These are phyloP conservation scores for Aspergillus sclerotiicarbonarius DNA, from an alignment of 495 filamentous ascomycete genomes.

Conservation along the genomic window DNA sequence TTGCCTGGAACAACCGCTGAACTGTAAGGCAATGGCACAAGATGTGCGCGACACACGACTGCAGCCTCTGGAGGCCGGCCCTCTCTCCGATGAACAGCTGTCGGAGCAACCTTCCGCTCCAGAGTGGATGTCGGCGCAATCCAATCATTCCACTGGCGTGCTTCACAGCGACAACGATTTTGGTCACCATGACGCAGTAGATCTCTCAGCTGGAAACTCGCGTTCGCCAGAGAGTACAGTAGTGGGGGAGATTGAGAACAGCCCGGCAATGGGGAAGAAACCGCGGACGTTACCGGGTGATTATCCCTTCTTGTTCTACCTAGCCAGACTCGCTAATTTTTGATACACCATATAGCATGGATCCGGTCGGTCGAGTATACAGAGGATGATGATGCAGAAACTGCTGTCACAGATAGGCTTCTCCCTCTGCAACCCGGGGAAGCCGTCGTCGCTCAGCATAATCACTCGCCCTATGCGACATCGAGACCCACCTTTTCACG, in stretches of 20 bases:
- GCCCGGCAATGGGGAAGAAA: constrained; percentile 14
- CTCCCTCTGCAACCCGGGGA: constrained; percentile 48
- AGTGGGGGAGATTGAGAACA: constrained; percentile 14
- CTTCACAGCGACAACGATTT: constrained; percentile 25
- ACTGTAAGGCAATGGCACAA: constrained; percentile 34
- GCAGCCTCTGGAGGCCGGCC: constrained; percentile 15
- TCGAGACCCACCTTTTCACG: constrained; percentile 21
- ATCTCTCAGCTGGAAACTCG: constrained; percentile 20
- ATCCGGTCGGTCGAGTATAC: constrained; percentile 35
- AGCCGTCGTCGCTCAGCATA: constrained; percentile 58
- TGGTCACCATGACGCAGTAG: constrained; percentile 21
- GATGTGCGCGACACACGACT: constrained; percentile 25
- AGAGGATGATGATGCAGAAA: constrained; percentile 32
- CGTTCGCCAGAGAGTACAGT: constrained; percentile 22
- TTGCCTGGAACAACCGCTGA: constrained; percentile 21
- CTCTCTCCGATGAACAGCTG: constrained; percentile 13
- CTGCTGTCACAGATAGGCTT: constrained; percentile 30
- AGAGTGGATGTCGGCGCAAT: constrained; percentile 17
- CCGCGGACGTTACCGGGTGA: constrained; percentile 37
- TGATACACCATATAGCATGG: constrained; percentile 31
- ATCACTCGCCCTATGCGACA: constrained; percentile 49
- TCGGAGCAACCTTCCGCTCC: constrained; percentile 21
- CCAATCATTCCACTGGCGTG: constrained; percentile 10
- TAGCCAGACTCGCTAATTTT: not conserved
- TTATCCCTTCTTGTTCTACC: not conserved